Percentiles rank a stretch among this genome's conserved stretches.
Conservation (phyloP, 768 basidiomycete genomes). For the Lentinus brumalis region DNA sequence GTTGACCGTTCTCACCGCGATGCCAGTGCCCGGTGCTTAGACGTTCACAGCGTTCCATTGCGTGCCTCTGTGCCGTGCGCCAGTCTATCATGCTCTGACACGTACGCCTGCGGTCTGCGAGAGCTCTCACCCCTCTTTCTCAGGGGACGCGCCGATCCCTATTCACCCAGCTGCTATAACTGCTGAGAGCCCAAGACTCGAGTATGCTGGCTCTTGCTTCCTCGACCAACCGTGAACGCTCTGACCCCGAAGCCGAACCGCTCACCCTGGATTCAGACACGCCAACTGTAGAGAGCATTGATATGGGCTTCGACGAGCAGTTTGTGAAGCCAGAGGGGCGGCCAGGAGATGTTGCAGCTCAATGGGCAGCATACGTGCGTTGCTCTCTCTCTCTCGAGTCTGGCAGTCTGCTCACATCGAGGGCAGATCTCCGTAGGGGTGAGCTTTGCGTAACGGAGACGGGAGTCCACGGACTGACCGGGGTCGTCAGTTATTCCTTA, state of each 20-base stretch:
- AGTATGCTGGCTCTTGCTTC: background rate
- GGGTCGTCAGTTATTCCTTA: slow-evolving; percentile 24
- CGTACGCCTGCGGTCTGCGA: slow-evolving; percentile 9
- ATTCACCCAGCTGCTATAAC: background rate
- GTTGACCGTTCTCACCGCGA: background rate
- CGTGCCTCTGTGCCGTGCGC: slow-evolving; percentile 4
- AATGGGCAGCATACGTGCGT: slow-evolving; percentile 40
- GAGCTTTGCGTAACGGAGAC: background rate
- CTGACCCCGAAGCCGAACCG: slow-evolving; percentile 16
- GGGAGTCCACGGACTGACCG: too few relatives aligned
- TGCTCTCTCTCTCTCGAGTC: background rate
- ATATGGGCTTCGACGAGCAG: slow-evolving; percentile 22
- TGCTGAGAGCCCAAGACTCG: background rate
- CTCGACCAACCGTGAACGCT: background rate
- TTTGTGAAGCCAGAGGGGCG: slow-evolving; percentile 40
- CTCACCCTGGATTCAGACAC: slow-evolving; percentile 8
- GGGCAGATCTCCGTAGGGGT: slow-evolving; percentile 2
- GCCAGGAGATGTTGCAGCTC: slow-evolving; percentile 39
- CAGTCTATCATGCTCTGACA: slow-evolving; percentile 18
- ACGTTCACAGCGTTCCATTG: slow-evolving; percentile 10
- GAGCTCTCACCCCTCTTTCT: background rate
- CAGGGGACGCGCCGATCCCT: background rate
- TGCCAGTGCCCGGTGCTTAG: background rate
- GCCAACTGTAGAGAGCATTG: background rate
- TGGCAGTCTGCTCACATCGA: background rate